Evolutionary conservation across 768 basidiomycete species (phyloP), one percentile per base, ranked within the genome.

Genomic region (Cyclocybe aegerita): DNA sequence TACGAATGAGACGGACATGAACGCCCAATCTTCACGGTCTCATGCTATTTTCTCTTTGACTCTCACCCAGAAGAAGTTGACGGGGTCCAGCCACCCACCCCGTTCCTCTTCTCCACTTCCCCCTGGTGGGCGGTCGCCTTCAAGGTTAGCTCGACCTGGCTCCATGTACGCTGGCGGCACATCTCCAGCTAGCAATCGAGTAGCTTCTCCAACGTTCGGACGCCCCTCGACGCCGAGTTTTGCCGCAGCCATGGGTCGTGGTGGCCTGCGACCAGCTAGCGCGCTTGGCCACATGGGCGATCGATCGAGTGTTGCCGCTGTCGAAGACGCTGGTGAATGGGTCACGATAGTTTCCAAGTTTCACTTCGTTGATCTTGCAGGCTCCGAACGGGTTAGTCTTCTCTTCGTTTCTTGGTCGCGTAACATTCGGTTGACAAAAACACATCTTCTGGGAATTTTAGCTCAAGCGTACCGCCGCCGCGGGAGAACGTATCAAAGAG

Each of bases 1-100:
- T 48, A 98, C 97, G 8, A 95, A 96, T 55, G 92, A 95, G 68
- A 99, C 97, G 31, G 92, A 93, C 64, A 98, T 98, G 96, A 99
- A 99, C 66, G 93, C 96, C 17, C 93, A 97, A 67, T 94, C 91
- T 1, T 98, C 96, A 36, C 88, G 97, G 50, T 97, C 93, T 29
- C 97, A 99, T 79, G 97, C 97, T 55, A 98, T 99, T 68, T 98
- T 99, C 71, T 98, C 96, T 35, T 76, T 99, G 46, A 97, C 93
- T 9, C 75, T 99, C 48, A 90, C 85, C 3, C 96, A 98, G 71
- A 92, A 88, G 75, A 93, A 88, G 67, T 92, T 74, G 63, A 77
- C 80, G 33, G 93, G 93, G 17, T 78, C 82, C 15, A 79, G 81
- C 9, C 68, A 76, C 2, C 87, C 88, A 2, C 82, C 87, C 31